Evolutionary conservation across 345 rosid genomes (phyloP).

Genomic region (rapeseed (Brassica napus)): Da-Ae NC_063451.1:34119001-34119500

Average conservation of each 20-base stretch:
- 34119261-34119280: neutral
- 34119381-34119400: neutral
- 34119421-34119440: neutral
- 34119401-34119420: neutral
- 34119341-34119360: neutral
- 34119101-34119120: neutral
- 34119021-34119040: too few species aligned
- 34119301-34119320: neutral
- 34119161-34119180: neutral
- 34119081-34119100: too few species aligned
- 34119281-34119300: neutral
- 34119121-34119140: neutral
- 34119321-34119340: neutral
- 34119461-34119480: too few species aligned
- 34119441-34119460: neutral
- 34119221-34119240: neutral
- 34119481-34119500: too few species aligned
- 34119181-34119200: neutral
- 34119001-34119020: neutral
- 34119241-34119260: neutral
- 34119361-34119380: neutral
- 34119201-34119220: neutral
- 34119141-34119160: neutral
- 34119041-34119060: too few species aligned
- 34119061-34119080: too few species aligned